Evolutionary conservation across 108 stramenopile species (phyloP).

Genomic region (Skeletonema costatum): DNA sequence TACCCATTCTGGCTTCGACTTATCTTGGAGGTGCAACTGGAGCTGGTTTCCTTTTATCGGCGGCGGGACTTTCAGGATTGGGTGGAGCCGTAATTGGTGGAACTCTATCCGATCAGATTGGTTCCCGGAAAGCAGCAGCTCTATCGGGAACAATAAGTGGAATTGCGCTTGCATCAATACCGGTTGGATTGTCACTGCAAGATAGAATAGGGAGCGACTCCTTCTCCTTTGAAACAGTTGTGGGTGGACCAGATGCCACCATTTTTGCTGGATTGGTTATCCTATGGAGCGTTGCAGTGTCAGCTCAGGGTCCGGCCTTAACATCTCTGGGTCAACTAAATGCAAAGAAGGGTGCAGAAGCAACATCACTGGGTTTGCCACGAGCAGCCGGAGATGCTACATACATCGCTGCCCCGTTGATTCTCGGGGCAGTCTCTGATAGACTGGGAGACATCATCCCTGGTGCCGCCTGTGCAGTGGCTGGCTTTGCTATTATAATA

Average conservation of each 20-base stretch:
- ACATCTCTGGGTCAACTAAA: not conserved
- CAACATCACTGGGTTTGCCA: slow-evolving; percentile 70
- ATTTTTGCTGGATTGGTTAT: slow-evolving; percentile 55
- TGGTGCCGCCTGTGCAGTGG: slow-evolving; percentile 31
- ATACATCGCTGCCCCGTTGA: slow-evolving; percentile 73
- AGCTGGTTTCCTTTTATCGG: slow-evolving; percentile 69
- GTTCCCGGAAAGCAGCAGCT: slow-evolving; percentile 48
- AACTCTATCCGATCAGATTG: slow-evolving; percentile 48
- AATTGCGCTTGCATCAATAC: slow-evolving; percentile 48
- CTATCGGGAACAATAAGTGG: slow-evolving; percentile 54
- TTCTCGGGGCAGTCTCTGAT: slow-evolving; percentile 66
- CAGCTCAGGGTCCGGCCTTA: slow-evolving; percentile 69
- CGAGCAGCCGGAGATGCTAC: slow-evolving; percentile 73
- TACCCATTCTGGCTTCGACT: slow-evolving; percentile 64
- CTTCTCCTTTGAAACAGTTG: not conserved
- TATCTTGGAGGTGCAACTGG: slow-evolving; percentile 66
- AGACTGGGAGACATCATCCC: slow-evolving; percentile 22
- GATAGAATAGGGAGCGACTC: not conserved
- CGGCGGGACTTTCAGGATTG: slow-evolving; percentile 67
- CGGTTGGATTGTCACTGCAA: slow-evolving; percentile 45
- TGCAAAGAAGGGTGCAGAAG: slow-evolving; percentile 32
- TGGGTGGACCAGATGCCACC: not conserved
- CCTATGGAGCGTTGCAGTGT: not conserved
- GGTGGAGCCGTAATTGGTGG: slow-evolving; percentile 74
- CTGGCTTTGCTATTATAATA: slow-evolving; percentile 23